Conservation (phyloP, 2,329 filamentous ascomycete species). For the Orbilia oligospora region DNA sequence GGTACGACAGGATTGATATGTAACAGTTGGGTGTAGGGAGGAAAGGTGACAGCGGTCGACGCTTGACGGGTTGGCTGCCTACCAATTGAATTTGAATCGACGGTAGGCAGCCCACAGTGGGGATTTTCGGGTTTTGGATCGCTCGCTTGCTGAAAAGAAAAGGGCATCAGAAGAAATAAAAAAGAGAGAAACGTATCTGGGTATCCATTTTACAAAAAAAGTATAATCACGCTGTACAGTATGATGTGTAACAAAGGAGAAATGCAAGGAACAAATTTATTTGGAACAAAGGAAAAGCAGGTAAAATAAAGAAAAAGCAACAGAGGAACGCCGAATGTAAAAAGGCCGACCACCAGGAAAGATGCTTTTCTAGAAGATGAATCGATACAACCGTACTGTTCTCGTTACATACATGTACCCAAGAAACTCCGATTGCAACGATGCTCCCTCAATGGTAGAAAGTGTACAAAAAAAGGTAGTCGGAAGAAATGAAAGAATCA, state of each 20-base stretch:
- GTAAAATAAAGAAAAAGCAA: background rate
- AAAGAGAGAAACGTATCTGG: conserved; percentile 28
- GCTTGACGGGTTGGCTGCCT: conserved; percentile 16
- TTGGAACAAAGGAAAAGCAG: conserved; percentile 11
- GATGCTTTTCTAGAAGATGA: conserved; percentile 27
- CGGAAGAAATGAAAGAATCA: conserved; percentile 38
- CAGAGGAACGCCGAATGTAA: conserved; percentile 28
- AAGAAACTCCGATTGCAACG: conserved; percentile 26
- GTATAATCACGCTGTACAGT: conserved; percentile 32
- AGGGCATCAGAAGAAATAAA: background rate
- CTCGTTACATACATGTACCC: conserved; percentile 40
- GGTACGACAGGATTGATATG: conserved; percentile 28
- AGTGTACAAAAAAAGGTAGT: conserved; percentile 19
- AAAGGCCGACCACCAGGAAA: conserved; percentile 9
- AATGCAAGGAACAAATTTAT: conserved; percentile 15
- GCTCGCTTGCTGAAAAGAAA: conserved; percentile 21
- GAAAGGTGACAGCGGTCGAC: conserved; percentile 21
- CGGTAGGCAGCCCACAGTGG: conserved; percentile 2
- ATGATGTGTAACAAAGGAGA: conserved; percentile 21
- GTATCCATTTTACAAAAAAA: conserved; percentile 28
- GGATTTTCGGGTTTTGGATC: background rate
- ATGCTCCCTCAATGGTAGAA: conserved; percentile 16
- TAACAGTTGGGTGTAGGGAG: conserved; percentile 3
- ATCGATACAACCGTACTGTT: conserved; percentile 33
- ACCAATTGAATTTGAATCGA: background rate